Conservation (phyloP, 805 yeast genomes). For the Saccharomyces paradoxus region DNA sequence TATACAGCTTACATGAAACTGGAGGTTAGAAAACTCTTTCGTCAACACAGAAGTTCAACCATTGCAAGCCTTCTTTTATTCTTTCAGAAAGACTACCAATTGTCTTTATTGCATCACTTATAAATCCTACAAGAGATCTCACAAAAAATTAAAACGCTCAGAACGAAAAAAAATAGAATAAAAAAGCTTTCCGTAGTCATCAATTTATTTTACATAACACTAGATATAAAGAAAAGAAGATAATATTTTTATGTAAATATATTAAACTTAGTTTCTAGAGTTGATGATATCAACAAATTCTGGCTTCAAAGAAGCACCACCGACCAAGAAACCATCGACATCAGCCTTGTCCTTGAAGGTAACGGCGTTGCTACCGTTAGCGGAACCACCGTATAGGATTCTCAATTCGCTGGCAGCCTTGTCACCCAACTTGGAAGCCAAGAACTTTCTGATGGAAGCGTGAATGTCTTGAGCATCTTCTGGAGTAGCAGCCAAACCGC, state of each 20-base stretch:
- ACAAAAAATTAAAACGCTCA: background rate
- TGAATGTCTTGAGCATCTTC: conserved; percentile 96
- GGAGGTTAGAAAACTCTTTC: no score
- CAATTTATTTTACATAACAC: background rate
- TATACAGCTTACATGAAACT: no score
- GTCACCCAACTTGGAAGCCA: conserved; percentile 66
- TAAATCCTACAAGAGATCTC: no score
- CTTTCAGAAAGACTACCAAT: no score
- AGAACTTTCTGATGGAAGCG: conserved; percentile 75
- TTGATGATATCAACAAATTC: conserved; percentile 94
- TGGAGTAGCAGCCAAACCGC: conserved; percentile 98
- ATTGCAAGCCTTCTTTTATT: no score
- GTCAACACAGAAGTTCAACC: no score
- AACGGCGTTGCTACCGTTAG: conserved; percentile 85
- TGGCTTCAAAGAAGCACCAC: conserved; percentile 98
- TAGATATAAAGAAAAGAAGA: conserved; percentile 1
- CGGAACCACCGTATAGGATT: conserved; percentile 98
- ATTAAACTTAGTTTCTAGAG: conserved; percentile 58
- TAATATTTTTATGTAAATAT: background rate
- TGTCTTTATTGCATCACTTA: no score
- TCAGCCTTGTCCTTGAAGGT: conserved; percentile 87
- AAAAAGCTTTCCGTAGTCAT: conserved; percentile 2
- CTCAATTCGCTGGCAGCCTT: conserved; percentile 71
- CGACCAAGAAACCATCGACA: conserved; percentile 97
- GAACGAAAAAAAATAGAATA: background rate